These are phyloP conservation scores for Globisporangium abappressorium DNA, from an alignment of 352 stramenopile species.

Conservation along the genomic window DNA sequence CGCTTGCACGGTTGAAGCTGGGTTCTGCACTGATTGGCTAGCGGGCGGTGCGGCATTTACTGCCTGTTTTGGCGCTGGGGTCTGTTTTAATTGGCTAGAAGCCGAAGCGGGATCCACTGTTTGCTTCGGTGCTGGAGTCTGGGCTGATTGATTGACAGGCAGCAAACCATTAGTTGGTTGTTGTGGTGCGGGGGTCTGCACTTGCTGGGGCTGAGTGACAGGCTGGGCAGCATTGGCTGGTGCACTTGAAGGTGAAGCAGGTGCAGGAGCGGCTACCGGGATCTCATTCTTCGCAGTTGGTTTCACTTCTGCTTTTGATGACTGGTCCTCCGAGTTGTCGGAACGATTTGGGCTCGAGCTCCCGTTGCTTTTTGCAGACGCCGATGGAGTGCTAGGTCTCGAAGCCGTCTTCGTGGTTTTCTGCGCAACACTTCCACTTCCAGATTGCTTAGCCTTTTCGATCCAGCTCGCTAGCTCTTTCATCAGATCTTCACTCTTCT, in stretches of 20 bases:
- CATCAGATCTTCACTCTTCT: slow-evolving; percentile 20
- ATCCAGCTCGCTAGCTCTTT: slow-evolving; percentile 29
- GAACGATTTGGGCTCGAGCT: background rate
- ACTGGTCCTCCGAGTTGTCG: background rate
- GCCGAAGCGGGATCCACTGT: background rate
- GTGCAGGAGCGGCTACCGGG: background rate
- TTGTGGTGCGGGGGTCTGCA: background rate
- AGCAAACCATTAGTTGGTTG: too few species aligned
- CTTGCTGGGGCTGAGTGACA: background rate
- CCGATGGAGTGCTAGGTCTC: background rate
- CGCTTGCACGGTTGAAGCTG: background rate
- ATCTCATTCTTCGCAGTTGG: background rate
- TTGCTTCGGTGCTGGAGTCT: background rate
- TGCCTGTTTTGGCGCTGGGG: background rate
- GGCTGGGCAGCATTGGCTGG: background rate
- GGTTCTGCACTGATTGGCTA: background rate
- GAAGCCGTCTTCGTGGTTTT: background rate
- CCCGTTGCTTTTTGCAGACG: background rate
- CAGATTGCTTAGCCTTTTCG: slow-evolving; percentile 2
- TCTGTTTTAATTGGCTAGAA: too few species aligned
- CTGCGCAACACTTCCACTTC: background rate
- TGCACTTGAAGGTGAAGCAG: background rate
- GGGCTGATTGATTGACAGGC: too few species aligned
- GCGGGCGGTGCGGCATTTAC: background rate
- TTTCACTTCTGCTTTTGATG: background rate